Evolutionary conservation across 2,329 filamentous ascomycete genomes (phyloP), one percentile per base, ranked within the genome.

Genomic region (Ophiostoma ulmi): DNA sequence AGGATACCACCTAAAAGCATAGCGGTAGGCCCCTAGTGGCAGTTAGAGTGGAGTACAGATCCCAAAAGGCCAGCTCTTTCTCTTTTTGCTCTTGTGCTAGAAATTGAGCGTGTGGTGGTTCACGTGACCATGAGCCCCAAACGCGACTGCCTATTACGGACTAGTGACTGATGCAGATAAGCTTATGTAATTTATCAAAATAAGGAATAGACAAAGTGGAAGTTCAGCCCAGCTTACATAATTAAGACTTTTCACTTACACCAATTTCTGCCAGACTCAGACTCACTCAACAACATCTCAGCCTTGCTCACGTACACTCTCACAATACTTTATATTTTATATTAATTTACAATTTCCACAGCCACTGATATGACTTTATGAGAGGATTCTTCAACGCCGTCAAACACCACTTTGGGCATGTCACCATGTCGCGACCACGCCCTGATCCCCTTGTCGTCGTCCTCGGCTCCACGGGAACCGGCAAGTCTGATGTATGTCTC

Each of bases 381-480:
- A 69, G 68, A 7, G 31, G 67, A 38, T 17, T 41, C n/a, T 5
- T 58, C 5, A 22, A 65, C 44, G 68, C 75, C 72, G 72, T 67
- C n/a, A 41, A 44, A 48, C 13, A 72, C 73, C 73, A 73, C 67
- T 20, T 63, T 72, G 52, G 71, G 75, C 74, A 85, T 85, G 82
- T 75, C 80, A 31, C 70, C 52, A 76, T 70, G 76, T 10, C 31
- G 70, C 78, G 75, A 73, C 5, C 26, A 2, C 64, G 67, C 75
- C 78, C 77, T 68, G 78, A 84, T 76, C 91, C 93, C 35, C 81
- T 97, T 73, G 85, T 98, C 76, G 89, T 92, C 67, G 86, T 98
- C 72, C 85, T 97, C 67, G 94, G 94, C 75, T 91, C 94, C 67
- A 98, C 94, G 11, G 94, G 94, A 71, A 97, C 94, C 1, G 94